Percentiles rank a stretch among this genome's conserved stretches.
Conservation (phyloP, 495 filamentous ascomycete species). For the Cladorrhinum samala region DNA sequence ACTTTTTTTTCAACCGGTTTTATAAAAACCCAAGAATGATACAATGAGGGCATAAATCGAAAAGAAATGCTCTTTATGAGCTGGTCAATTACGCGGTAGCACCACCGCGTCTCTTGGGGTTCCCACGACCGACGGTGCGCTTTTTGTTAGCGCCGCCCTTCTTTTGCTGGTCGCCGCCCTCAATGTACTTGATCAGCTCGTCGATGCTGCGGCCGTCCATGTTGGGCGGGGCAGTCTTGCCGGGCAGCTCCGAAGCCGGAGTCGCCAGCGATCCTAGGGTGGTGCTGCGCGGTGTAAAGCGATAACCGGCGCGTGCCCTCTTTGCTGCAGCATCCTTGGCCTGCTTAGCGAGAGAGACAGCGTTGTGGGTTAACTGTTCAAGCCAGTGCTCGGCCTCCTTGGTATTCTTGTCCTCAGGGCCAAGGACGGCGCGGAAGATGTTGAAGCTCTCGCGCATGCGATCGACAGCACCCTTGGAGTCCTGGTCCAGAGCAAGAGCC, state of each 20-base stretch:
- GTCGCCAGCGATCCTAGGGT: slow-evolving; percentile 36
- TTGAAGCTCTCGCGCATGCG: slow-evolving; percentile 94
- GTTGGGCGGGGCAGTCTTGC: slow-evolving; percentile 30
- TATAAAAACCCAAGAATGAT: too few relatives aligned
- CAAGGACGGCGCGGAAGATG: slow-evolving; percentile 82
- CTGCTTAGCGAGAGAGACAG: slow-evolving; percentile 87
- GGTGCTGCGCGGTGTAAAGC: slow-evolving; percentile 43
- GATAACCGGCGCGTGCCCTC: slow-evolving; percentile 50
- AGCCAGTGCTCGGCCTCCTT: slow-evolving; percentile 92
- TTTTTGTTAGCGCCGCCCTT: slow-evolving; percentile 77
- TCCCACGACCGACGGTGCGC: slow-evolving; percentile 50
- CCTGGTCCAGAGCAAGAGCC: slow-evolving; percentile 85
- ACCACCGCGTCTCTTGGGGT: slow-evolving; percentile 62
- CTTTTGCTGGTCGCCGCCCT: slow-evolving; percentile 21
- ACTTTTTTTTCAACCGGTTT: too few relatives aligned
- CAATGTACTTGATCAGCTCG: slow-evolving; percentile 20
- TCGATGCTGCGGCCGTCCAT: slow-evolving; percentile 18
- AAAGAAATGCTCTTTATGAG: too few relatives aligned
- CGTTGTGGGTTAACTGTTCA: slow-evolving; percentile 91
- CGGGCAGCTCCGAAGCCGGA: slow-evolving; percentile 17
- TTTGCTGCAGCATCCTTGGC: slow-evolving; percentile 77
- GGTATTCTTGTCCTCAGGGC: slow-evolving; percentile 86
- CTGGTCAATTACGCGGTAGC: not conserved
- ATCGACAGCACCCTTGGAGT: slow-evolving; percentile 79
- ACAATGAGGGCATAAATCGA: too few relatives aligned